Evolutionary conservation across 768 basidiomycete species (phyloP).

Genomic region (Cystobasidium tubakii): DNA sequence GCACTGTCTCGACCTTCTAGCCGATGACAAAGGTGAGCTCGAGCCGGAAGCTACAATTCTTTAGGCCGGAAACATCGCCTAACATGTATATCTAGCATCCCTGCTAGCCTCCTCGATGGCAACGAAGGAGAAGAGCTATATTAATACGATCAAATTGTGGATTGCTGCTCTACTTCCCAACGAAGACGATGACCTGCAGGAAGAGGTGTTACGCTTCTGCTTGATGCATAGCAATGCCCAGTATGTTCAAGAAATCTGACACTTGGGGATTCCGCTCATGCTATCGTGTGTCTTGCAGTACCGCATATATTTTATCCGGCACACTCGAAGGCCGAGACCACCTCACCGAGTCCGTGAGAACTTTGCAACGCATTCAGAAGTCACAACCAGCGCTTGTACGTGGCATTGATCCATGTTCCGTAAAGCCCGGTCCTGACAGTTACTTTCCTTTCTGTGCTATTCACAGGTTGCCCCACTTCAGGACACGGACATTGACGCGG

Average conservation of each 20-base stretch:
- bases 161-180: not conserved
- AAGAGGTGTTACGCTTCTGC: constrained; percentile 13
- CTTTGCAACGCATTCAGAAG: not conserved
- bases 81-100: not conserved
- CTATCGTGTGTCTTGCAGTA: not conserved
- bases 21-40: not conserved
- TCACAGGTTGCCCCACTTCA: constrained; percentile 5
- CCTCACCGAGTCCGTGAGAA: not conserved
- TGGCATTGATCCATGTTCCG: too few species aligned
- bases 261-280: not conserved
- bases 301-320: not conserved
- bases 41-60: not conserved
- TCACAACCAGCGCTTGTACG: constrained; percentile 23
- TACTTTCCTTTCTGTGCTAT: not conserved
- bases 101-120: not conserved
- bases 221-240: not conserved
- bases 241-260: not conserved
- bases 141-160: constrained; percentile 15
- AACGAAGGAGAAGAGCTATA: constrained; percentile 8
- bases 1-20: constrained; percentile 13
- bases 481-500: constrained; percentile 7
- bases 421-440: too few species aligned
- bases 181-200: constrained; percentile 7
- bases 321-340: not conserved
- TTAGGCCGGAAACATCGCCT: not conserved